These are phyloP conservation scores for Mortierella sp. DNA, from an alignment of 371 early-diverging fungal species.

Conservation along the genomic window DNA sequence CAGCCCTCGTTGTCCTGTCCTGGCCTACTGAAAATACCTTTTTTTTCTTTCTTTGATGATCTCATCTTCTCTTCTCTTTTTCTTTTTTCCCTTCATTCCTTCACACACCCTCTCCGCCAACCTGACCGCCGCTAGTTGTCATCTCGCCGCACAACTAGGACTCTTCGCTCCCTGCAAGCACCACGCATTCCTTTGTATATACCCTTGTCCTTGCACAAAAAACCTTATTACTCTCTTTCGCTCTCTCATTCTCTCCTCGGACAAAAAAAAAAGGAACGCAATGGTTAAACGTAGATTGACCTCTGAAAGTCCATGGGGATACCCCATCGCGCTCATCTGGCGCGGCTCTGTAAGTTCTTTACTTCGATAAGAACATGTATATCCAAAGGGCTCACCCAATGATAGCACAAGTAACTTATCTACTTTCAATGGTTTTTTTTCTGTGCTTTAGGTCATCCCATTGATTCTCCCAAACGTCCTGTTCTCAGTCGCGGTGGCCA, in stretches of 20 bases:
- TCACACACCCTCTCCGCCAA: background rate
- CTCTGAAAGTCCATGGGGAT: conserved; percentile 54
- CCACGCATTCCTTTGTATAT: background rate
- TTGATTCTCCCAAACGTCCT: conserved; percentile 52
- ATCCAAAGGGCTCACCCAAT: background rate
- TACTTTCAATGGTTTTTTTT: background rate
- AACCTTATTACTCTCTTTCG: background rate
- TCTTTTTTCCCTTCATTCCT: background rate
- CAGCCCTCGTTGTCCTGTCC: background rate
- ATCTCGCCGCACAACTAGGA: background rate
- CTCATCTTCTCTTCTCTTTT: background rate
- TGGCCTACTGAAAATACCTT: background rate
- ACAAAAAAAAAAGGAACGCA: background rate
- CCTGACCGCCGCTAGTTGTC: background rate
- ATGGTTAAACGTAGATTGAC: conserved; percentile 14
- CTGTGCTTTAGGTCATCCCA: conserved; percentile 43
- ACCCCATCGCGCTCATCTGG: conserved; percentile 57
- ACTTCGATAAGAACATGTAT: background rate
- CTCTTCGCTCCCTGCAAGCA: background rate
- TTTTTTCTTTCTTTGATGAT: background rate
- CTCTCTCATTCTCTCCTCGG: conserved; percentile 1
- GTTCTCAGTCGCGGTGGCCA: conserved; percentile 45
- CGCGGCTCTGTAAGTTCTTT: conserved; percentile 50
- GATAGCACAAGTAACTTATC: background rate
- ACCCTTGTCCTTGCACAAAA: background rate